Evolutionary conservation across 805 yeast species (phyloP), one percentile per base, ranked within the genome.

Genomic region (Brettanomyces naardenensis): DNA sequence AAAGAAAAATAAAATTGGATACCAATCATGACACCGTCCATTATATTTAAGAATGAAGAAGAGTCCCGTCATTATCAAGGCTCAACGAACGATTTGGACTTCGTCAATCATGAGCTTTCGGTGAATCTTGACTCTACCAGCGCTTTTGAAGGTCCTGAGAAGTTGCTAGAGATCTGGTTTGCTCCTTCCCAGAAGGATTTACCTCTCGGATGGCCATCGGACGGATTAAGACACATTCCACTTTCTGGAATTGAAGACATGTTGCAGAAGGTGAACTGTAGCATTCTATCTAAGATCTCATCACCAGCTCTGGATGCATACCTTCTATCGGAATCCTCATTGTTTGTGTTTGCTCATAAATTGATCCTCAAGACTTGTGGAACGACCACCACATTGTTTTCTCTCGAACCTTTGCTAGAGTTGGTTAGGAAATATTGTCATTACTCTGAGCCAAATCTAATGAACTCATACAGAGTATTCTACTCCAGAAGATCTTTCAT

Each of bases 141-240:
- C 54, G 95, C 97, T 2, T 90, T 90, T 56, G 97, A 90, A 66
- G 97, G 98, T 5, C 97, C 98, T 23, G 97, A 90, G 61, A 92
- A 90, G 61, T 68, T 90, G 40, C 67, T 92, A 30, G 96, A 90
- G 58, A 68, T 90, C 41, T 89, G 96, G 96, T 79, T 88, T 56
- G 78, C 79, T 49, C 72, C 80, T 10, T 59, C 67, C 28, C 65
- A 64, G 29, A 42, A 54, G 19, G 47, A 58, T n/a, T 37, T 46
- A 5, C 72, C 73, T 1, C 23, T 49, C 20, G 33, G 28, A 9
- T 53, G 61, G 52, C 44, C 55, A 23, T 44, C 36, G 6, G 66
- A 64, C 56, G 86, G 74, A 25, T 69, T 82, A 41, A 65, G 94
- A 46, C 61, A 70, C 10, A 76, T 90, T 41, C 78, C 86, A 0